A percentile compares a stretch with the other conserved stretches of the same genome.
These are phyloP conservation scores for Pseudopyrenochaeta lycopersici DNA, from an alignment of 2,329 filamentous ascomycete species.

Conservation along the genomic window DNA sequence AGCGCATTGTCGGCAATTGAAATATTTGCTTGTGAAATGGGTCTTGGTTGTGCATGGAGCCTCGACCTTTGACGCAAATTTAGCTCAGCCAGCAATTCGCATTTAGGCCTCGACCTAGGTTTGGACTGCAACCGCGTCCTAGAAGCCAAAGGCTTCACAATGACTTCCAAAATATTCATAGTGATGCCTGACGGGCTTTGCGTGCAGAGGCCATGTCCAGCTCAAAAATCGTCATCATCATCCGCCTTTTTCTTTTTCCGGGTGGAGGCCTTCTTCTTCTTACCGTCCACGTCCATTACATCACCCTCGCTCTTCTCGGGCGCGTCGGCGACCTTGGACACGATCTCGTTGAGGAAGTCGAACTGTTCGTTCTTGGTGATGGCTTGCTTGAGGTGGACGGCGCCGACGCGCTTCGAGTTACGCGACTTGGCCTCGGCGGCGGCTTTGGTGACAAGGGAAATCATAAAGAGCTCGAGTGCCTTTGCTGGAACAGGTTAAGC, in stretches of 20 bases:
- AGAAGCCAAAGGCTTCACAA: neutral
- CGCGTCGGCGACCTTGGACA: slow-evolving; percentile 79
- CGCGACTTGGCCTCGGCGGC: slow-evolving; percentile 83
- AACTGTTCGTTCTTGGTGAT: slow-evolving; percentile 89
- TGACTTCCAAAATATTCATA: neutral
- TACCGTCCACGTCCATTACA: slow-evolving; percentile 50
- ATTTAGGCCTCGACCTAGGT: too few relatives aligned
- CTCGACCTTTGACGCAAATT: too few relatives aligned
- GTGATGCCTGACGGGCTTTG: too few relatives aligned
- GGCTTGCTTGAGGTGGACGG: slow-evolving; percentile 89
- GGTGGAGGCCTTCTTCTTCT: slow-evolving; percentile 54
- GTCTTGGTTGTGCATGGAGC: too few relatives aligned
- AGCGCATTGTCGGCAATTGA: too few relatives aligned
- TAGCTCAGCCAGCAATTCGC: too few relatives aligned
- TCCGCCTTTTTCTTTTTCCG: slow-evolving; percentile 51
- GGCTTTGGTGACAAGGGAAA: slow-evolving; percentile 87
- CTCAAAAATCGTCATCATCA: slow-evolving; percentile 49
- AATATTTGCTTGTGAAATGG: too few relatives aligned
- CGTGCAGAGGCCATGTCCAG: neutral
- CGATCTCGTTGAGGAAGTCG: slow-evolving; percentile 92
- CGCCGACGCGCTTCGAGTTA: slow-evolving; percentile 88
- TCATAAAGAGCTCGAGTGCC: slow-evolving; percentile 97
- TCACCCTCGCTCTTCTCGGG: slow-evolving; percentile 61
- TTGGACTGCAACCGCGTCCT: neutral
- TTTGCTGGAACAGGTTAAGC: slow-evolving; percentile 67